A percentile compares a stretch with the other conserved stretches of the same genome.
Evolutionary conservation across 768 basidiomycete species (phyloP).

Genomic region (Termitomyces titanicus): DNA sequence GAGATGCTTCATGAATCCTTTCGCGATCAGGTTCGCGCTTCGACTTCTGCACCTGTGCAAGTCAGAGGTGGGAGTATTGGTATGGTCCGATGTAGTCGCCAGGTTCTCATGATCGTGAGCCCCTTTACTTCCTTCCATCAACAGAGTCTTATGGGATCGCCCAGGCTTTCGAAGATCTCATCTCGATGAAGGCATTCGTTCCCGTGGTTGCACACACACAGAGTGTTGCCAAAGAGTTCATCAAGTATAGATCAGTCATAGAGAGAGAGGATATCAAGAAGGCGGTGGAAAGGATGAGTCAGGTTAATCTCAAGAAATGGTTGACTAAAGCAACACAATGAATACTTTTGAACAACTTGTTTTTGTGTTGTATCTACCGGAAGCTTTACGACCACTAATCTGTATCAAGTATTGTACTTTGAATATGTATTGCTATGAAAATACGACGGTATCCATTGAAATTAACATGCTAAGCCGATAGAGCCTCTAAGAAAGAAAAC

Average conservation of each 20-base stretch:
- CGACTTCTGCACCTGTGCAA: conserved; percentile 71
- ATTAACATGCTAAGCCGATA: conserved; percentile 11
- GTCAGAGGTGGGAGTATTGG: conserved; percentile 73
- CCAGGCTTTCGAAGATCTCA: conserved; percentile 77
- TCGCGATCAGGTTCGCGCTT: conserved; percentile 68
- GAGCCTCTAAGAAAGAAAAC: not conserved
- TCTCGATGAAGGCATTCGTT: conserved; percentile 53
- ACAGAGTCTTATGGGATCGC: not conserved
- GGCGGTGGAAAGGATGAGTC: conserved; percentile 61
- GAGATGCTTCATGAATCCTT: conserved; percentile 86
- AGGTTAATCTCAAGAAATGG: conserved; percentile 78
- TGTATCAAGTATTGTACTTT: conserved; percentile 2
- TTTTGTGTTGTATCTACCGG: not conserved
- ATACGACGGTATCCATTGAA: not conserved
- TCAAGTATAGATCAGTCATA: conserved; percentile 67
- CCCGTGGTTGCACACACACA: conserved; percentile 44
- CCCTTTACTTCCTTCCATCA: not conserved
- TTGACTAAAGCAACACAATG: conserved; percentile 54
- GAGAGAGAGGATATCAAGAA: conserved; percentile 64
- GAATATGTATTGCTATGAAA: not conserved
- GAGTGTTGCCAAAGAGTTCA: conserved; percentile 62
- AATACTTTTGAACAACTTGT: conserved; percentile 2
- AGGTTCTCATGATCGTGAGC: conserved; percentile 63
- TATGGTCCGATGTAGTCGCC: conserved; percentile 63
- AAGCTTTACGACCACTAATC: not conserved